Conservation (phyloP, 345 rosid genomes). For the Euphorbia pulcherrima region DNA sequence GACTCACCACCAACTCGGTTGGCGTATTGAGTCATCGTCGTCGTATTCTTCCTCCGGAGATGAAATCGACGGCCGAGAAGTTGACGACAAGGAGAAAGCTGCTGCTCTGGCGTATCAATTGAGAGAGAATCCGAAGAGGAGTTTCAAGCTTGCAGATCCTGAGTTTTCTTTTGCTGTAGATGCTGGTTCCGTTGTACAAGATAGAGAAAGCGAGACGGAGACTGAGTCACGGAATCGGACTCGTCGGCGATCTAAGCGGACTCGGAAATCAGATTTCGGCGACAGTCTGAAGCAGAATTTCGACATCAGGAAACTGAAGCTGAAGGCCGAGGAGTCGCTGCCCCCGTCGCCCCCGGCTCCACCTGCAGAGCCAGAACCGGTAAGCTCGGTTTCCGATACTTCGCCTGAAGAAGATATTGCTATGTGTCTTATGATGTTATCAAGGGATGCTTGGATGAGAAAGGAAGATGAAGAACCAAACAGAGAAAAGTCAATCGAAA, state of each 20-base stretch:
- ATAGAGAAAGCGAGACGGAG: slow-evolving; percentile 37
- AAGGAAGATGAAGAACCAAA: not conserved
- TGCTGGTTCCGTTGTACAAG: slow-evolving; percentile 19
- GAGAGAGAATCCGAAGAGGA: slow-evolving; percentile 35
- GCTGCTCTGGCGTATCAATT: slow-evolving; percentile 21
- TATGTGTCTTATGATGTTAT: slow-evolving; percentile 30
- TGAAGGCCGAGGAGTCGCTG: slow-evolving; percentile 4
- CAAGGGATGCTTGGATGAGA: slow-evolving; percentile 25
- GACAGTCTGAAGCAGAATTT: slow-evolving; percentile 9
- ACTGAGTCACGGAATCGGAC: slow-evolving; percentile 34
- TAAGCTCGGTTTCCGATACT: slow-evolving; percentile 30
- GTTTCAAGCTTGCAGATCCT: slow-evolving; percentile 35
- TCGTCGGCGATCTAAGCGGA: slow-evolving; percentile 28
- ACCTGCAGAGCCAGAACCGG: slow-evolving; percentile 24
- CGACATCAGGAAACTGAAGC: slow-evolving; percentile 7
- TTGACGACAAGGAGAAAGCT: slow-evolving; percentile 12
- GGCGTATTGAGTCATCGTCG: slow-evolving; percentile 5
- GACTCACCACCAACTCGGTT: slow-evolving; percentile 12
- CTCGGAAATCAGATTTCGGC: slow-evolving; percentile 19
- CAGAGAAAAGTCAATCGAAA: slow-evolving; percentile 13
- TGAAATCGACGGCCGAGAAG: slow-evolving; percentile 13
- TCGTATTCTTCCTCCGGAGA: slow-evolving; percentile 20
- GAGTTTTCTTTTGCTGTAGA: slow-evolving; percentile 28
- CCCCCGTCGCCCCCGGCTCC: not conserved
- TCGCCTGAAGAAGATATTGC: slow-evolving; percentile 32